Evolutionary conservation across 352 stramenopile genomes (phyloP).

Genomic region (Globisporangium heterothallicum): DNA sequence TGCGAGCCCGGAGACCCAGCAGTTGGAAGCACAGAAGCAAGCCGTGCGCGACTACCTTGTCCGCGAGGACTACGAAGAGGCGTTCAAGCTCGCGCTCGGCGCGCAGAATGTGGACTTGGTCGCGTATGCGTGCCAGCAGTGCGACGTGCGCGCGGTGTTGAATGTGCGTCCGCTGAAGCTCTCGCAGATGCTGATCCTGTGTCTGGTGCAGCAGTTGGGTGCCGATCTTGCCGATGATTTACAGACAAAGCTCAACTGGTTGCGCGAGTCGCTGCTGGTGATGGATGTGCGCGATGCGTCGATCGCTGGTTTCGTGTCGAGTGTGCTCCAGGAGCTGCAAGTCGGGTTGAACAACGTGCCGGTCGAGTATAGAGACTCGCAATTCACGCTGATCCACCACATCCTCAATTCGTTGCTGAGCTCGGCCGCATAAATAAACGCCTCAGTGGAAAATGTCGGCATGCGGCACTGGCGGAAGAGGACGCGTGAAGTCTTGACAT

Average conservation of each 20-base stretch:
- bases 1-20: conserved; percentile 36
- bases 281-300: conserved; percentile 70
- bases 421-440: conserved; percentile 21
- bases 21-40: conserved; percentile 57
- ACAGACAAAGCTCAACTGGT: conserved; percentile 65
- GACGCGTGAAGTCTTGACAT: no score
- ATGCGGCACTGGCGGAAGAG: no score
- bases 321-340: conserved; percentile 74
- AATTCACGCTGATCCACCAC: conserved; percentile 81
- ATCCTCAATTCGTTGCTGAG: conserved; percentile 84
- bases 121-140: conserved; percentile 60
- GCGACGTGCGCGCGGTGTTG: conserved; percentile 56
- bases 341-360: conserved; percentile 56
- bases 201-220: conserved; percentile 78
- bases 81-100: conserved; percentile 75
- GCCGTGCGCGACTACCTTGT: conserved; percentile 42
- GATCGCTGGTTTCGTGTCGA: conserved; percentile 73
- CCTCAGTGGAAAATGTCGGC: background rate
- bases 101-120: conserved; percentile 76
- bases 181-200: conserved; percentile 83
- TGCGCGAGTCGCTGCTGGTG: conserved; percentile 76
- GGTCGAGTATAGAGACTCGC: conserved; percentile 54
- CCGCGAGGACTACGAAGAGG: conserved; percentile 64
- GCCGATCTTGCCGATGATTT: conserved; percentile 62
- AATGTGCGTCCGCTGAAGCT: conserved; percentile 62